Evolutionary conservation across 1,284 basidiomycete species (phyloP).

Genomic region (Pseudozyma sp.): DNA sequence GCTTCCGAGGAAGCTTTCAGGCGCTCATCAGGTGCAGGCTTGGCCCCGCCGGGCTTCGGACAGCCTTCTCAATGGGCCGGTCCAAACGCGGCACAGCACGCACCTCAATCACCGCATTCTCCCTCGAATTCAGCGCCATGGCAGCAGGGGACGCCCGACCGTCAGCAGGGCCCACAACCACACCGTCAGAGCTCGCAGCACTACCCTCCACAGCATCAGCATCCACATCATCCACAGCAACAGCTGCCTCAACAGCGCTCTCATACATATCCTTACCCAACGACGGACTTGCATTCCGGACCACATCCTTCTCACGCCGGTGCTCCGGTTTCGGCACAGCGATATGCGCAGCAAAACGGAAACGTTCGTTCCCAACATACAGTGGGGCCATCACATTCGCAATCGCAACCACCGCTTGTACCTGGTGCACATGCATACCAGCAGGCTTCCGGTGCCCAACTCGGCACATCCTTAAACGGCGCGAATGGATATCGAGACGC

Average conservation of each 20-base stretch:
- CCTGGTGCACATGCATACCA: slow-evolving; percentile 21
- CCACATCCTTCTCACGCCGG: slow-evolving; percentile 4
- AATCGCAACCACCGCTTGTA: slow-evolving; percentile 1
- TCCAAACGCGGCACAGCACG: slow-evolving; percentile 9
- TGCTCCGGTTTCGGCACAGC: background rate
- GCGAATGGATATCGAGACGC: slow-evolving; percentile 12
- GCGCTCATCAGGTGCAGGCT: slow-evolving; percentile 13
- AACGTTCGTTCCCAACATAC: slow-evolving; percentile 2
- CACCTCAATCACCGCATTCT: slow-evolving; percentile 12
- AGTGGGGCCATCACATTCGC: background rate
- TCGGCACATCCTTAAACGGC: background rate
- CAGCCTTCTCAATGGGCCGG: slow-evolving; percentile 6
- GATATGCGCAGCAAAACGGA: background rate
- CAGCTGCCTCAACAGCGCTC: slow-evolving; percentile 20
- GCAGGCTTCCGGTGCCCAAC: background rate
- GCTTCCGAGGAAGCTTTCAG: slow-evolving; percentile 2
- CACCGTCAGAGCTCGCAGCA: slow-evolving; percentile 14
- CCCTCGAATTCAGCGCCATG: slow-evolving; percentile 6
- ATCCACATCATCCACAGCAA: slow-evolving; percentile 12
- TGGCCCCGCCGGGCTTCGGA: background rate
- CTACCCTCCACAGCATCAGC: slow-evolving; percentile 16
- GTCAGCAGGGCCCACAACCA: background rate
- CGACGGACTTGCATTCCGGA: slow-evolving; percentile 7
- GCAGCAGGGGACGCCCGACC: slow-evolving; percentile 4
- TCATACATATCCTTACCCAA: slow-evolving; percentile 23